Conservation (phyloP, 2,329 filamentous ascomycete genomes). For the Cytospora chrysosperma region DNA sequence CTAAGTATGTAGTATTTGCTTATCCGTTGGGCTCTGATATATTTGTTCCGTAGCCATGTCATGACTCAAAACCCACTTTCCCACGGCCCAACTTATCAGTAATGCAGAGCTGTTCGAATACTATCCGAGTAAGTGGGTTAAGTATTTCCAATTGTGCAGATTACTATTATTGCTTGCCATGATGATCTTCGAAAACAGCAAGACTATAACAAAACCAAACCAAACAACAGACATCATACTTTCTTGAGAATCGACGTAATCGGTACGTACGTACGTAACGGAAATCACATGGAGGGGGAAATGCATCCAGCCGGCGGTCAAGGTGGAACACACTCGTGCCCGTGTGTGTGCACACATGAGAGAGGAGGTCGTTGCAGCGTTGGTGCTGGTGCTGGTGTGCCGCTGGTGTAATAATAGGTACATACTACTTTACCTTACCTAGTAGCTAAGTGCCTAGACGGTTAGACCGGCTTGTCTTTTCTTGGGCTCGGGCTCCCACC, state of each 20-base stretch:
- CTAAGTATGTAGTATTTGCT: no score
- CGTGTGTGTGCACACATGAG: neutral
- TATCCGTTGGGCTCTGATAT: neutral
- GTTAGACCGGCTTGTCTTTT: neutral
- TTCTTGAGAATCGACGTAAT: neutral
- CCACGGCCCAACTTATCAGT: neutral
- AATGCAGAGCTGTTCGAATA: no score
- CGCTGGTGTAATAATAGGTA: no score
- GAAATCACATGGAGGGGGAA: neutral
- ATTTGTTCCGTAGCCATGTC: neutral
- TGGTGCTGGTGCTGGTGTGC: slow-evolving; percentile 2
- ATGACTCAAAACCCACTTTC: neutral
- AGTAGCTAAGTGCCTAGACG: slow-evolving; percentile 5
- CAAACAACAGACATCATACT: no score
- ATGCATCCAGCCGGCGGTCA: slow-evolving; percentile 2
- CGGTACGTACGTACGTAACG: neutral
- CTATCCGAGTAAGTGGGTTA: no score
- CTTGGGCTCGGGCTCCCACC: slow-evolving; percentile 11
- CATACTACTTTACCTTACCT: no score
- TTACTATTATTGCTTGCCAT: no score
- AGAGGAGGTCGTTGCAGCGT: neutral
- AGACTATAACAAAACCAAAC: neutral
- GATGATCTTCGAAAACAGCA: neutral
- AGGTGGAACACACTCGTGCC: neutral
- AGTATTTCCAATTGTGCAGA: no score